phyloP scores from a whole-genome alignment of 2,329 filamentous ascomycete genomes.

The Coniella vitis region DNA sequence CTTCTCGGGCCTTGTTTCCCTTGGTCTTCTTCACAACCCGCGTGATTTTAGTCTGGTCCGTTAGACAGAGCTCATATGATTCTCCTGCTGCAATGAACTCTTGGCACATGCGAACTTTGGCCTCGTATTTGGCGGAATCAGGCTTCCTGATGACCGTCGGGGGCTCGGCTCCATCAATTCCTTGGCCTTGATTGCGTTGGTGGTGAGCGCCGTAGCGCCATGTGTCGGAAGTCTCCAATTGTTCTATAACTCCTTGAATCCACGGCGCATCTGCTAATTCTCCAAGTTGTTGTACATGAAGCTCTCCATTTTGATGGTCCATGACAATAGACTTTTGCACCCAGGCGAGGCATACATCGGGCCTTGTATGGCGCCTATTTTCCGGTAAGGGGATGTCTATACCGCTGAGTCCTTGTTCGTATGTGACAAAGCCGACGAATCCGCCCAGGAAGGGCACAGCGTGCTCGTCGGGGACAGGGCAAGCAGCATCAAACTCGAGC shows the following conservation, averaged over 20 bases:
- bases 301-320: slow-evolving; percentile 56
- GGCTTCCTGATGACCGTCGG: slow-evolving; percentile 22
- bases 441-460: slow-evolving; percentile 67
- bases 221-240: slow-evolving; percentile 23
- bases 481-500: slow-evolving; percentile 10
- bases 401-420: slow-evolving; percentile 68
- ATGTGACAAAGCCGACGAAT: slow-evolving; percentile 77
- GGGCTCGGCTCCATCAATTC: neutral
- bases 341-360: slow-evolving; percentile 72
- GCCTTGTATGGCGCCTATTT: slow-evolving; percentile 36
- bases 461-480: slow-evolving; percentile 19
- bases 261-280: slow-evolving; percentile 35
- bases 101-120: slow-evolving; percentile 63
- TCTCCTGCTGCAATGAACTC: slow-evolving; percentile 67
- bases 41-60: slow-evolving; percentile 62
- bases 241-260: slow-evolving; percentile 33
- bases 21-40: neutral
- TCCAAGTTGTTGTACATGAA: slow-evolving; percentile 61
- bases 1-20: slow-evolving; percentile 25
- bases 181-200: slow-evolving; percentile 19
- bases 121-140: slow-evolving; percentile 44
- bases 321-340: slow-evolving; percentile 71
- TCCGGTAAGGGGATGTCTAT: slow-evolving; percentile 38
- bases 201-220: slow-evolving; percentile 21
- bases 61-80: slow-evolving; percentile 82